Evolutionary conservation across 176 grass and related monocot genomes (phyloP), one percentile per base, ranked within the genome.

Genomic region (Zizania latifolia): DNA sequence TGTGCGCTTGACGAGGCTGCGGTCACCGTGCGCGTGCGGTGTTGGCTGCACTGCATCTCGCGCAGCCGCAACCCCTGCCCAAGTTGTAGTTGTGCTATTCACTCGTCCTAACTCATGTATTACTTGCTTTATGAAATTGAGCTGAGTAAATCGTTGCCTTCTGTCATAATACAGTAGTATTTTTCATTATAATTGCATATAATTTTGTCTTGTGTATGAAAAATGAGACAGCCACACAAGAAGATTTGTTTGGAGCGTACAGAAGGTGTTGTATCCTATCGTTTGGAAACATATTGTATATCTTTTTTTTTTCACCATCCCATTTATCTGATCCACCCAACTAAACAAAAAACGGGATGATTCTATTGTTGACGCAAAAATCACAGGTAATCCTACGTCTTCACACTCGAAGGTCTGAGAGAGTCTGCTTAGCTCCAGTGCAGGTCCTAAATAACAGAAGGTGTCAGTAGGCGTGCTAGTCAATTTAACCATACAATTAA

Each of bases 11-110:
- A 82, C 87, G 48, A 58, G 5, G 87, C 87, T 17, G 32, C 68
- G 45, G 85, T 99, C 63, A 81, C 89, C 35, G 1, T 92, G 62
- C 82, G 84, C 35, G 86, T 73, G 44, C 84, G 89, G 0, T 95
- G 96, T 89, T 92, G 96, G 84, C 17, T 99, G 43, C 96, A 99
- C 84, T 95, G 96, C 77, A 60, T 99, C 78, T 90, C 82, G 54
- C 81, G 96, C 45, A 95, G 81, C 77, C 84, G 79, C 37, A 14
- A 76, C 81, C 24, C 35, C 15, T n/a, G n/a, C 57, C 60, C 24
- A 3, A 39, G 29, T 51, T 59, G 5, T 35, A n/a, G 62, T 32
- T 69, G 68, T 51, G 55, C 30, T 8, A 43, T 3, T 10, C 29
- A 53, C 26, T 44, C 15, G 8, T 37, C 11, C 46, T 8, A 1